Base-by-base conservation (phyloP, 345 rosid species). In the Moringa oleifera region DNA sequence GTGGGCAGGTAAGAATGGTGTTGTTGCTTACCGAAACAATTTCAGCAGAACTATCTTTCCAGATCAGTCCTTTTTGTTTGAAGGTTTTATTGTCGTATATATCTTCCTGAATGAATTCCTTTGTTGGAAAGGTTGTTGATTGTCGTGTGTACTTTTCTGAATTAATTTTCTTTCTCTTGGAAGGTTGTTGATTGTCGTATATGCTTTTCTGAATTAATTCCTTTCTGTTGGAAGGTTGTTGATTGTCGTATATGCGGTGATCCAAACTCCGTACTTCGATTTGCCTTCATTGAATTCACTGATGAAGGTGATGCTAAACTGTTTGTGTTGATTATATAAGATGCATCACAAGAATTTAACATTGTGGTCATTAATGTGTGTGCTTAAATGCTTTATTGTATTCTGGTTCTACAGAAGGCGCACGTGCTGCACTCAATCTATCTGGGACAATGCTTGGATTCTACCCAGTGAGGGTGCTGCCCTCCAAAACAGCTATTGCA, bases 181-280 rank as follows among this genome's bases (percentile, higher is more conserved):
- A n/a, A n/a, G n/a, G n/a, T n/a, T 33, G 37, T 54, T 55, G 62
- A 33, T 25, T 64, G 59, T 63, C 37, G 68, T 23, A 20, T 23
- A 6, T 66, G 69, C 49, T 52, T 72, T 52, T 62, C 18, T 69
- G 49, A 67, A 67, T 20, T 49, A 60, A 25, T 52, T 54, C 10
- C 56, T 74, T 47, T 58, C 25, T 55, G 9, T 55, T 21, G 55
- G 23, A 74, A 91, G 98, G 98, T 91, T 69, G 90, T 89, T 68
- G 98, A 91, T 56, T 91, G 98, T 58, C 98, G 98, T 36, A 91
- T 91, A 45, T 91, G 98, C 59, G 98, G 98, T 64, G 98, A 91
- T 75, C 90, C 98, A 18, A 91, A 89, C 65, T 91, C 98, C 41
- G 90, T 91, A 2, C 95, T 91, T 52, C 95, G 96, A 21, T 91